phyloP scores from a whole-genome alignment of 352 stramenopile genomes.

The Phytophthora sojae region DNA sequence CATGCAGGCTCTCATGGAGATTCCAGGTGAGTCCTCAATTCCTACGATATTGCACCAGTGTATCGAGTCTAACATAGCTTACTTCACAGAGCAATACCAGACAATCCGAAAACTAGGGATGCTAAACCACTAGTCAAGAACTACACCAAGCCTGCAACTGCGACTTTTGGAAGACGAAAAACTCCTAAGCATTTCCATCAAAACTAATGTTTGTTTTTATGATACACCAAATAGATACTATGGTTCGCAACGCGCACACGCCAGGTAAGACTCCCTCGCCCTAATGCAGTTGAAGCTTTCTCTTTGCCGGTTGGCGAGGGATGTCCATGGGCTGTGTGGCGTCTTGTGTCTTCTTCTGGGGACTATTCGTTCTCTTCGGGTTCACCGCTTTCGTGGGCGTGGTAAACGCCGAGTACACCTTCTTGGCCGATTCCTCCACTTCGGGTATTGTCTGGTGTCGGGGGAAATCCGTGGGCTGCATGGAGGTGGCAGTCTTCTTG shows the following conservation, averaged over 20 bases:
- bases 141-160: not conserved
- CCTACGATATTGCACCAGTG: slow-evolving; percentile 28
- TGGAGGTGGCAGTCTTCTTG: slow-evolving; percentile 1
- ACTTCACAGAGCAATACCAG: slow-evolving; percentile 64
- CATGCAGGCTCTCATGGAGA: slow-evolving; percentile 81
- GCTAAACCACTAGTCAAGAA: slow-evolving; percentile 26
- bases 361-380: slow-evolving; percentile 13
- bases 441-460: slow-evolving; percentile 6
- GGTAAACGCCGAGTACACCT: slow-evolving; percentile 9
- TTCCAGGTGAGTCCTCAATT: slow-evolving; percentile 54
- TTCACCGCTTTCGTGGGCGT: slow-evolving; percentile 9
- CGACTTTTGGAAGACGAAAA: not conserved
- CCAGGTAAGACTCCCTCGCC: slow-evolving; percentile 1
- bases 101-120: slow-evolving; percentile 58
- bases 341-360: not conserved
- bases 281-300: slow-evolving; percentile 32
- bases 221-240: slow-evolving; percentile 41
- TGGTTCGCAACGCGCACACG: slow-evolving; percentile 6
- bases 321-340: slow-evolving; percentile 26
- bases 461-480: slow-evolving; percentile 5
- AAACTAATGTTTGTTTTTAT: slow-evolving; percentile 35
- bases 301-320: slow-evolving; percentile 24
- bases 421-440: not conserved
- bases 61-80: slow-evolving; percentile 22
- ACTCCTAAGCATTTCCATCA: slow-evolving; percentile 10